A percentile compares a stretch with the other conserved stretches of the same genome.
Evolutionary conservation across 495 filamentous ascomycete genomes (phyloP).

Genomic region (Emericellopsis terricola): DNA sequence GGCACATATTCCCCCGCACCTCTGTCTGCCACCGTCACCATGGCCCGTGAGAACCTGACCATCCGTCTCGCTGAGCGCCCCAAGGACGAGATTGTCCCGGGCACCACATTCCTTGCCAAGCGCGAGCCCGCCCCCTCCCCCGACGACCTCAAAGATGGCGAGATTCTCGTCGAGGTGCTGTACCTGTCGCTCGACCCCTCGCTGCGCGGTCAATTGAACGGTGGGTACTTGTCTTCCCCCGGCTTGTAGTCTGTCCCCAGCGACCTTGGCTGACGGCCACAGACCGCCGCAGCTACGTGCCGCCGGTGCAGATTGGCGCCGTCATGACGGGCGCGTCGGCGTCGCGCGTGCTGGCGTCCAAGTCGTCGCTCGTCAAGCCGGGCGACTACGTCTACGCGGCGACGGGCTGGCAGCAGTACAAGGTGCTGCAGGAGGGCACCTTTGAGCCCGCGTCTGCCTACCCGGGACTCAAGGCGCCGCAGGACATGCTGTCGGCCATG

Average conservation of each 20-base stretch:
- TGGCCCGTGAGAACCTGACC: slow-evolving; percentile 15
- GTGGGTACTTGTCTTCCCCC: slow-evolving; percentile 6
- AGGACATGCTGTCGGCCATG: slow-evolving; percentile 42
- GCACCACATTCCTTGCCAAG: slow-evolving; percentile 30
- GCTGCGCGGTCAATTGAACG: slow-evolving; percentile 49
- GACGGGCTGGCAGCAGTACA: slow-evolving; percentile 46
- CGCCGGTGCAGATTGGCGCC: slow-evolving; percentile 41
- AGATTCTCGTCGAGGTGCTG: slow-evolving; percentile 43
- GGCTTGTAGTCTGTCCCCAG: background rate
- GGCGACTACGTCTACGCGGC: slow-evolving; percentile 34
- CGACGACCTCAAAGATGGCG: slow-evolving; percentile 27
- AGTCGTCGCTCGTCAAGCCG: slow-evolving; percentile 21
- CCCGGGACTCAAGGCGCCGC: slow-evolving; percentile 27
- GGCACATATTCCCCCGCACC: no score
- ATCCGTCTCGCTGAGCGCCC: slow-evolving; percentile 29
- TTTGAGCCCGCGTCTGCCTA: slow-evolving; percentile 23
- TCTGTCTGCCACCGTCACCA: no score
- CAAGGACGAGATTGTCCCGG: slow-evolving; percentile 16
- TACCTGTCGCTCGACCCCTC: slow-evolving; percentile 58
- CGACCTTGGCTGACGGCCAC: slow-evolving; percentile 1
- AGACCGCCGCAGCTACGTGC: slow-evolving; percentile 42
- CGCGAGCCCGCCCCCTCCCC: slow-evolving; percentile 21
- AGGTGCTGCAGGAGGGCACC: slow-evolving; percentile 27
- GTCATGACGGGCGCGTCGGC: slow-evolving; percentile 45
- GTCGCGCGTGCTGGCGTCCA: slow-evolving; percentile 26